Evolutionary conservation across 1,284 basidiomycete species (phyloP).

Genomic region (Vanrija sp.): DNA sequence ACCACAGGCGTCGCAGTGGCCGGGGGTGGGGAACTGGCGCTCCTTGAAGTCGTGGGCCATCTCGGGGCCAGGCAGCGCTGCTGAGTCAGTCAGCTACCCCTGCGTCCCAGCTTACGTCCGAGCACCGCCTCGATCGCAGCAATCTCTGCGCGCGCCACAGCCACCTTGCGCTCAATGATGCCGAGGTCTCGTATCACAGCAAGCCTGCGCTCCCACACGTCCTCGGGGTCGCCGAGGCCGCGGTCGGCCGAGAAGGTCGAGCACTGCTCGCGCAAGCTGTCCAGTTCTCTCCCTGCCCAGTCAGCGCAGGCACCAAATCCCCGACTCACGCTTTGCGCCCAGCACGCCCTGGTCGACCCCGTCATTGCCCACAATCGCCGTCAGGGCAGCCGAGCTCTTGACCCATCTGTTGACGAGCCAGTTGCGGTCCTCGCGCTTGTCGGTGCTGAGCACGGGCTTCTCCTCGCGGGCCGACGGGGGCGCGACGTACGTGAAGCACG

Average conservation of each 20-base stretch:
- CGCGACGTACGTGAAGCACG: slow-evolving; percentile 1
- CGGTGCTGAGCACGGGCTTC: slow-evolving; percentile 6
- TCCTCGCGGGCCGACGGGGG: slow-evolving; percentile 9
- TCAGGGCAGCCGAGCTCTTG: not conserved
- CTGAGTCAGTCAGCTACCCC: not conserved
- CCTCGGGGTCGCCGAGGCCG: slow-evolving; percentile 19
- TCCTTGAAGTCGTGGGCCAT: slow-evolving; percentile 21
- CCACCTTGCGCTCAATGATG: slow-evolving; percentile 11
- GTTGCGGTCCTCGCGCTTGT: slow-evolving; percentile 12
- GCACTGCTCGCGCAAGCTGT: slow-evolving; percentile 5
- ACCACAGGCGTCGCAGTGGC: slow-evolving; percentile 17
- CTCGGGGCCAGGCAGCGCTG: slow-evolving; percentile 15
- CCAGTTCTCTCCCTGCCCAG: slow-evolving; percentile 8
- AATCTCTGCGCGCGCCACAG: slow-evolving; percentile 17
- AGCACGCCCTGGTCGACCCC: slow-evolving; percentile 1
- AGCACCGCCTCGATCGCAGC: slow-evolving; percentile 16
- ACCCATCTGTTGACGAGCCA: slow-evolving; percentile 23
- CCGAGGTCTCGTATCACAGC: slow-evolving; percentile 14
- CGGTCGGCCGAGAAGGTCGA: slow-evolving; percentile 7
- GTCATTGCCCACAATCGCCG: slow-evolving; percentile 5
- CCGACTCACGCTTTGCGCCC: slow-evolving; percentile 9
- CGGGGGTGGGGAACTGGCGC: slow-evolving; percentile 12
- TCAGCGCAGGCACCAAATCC: not conserved
- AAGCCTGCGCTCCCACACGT: slow-evolving; percentile 18
- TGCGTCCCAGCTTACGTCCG: slow-evolving; percentile 12